phyloP scores from a whole-genome alignment of 2,329 filamentous ascomycete genomes.

The Chrysosporium queenslandicum region DNA sequence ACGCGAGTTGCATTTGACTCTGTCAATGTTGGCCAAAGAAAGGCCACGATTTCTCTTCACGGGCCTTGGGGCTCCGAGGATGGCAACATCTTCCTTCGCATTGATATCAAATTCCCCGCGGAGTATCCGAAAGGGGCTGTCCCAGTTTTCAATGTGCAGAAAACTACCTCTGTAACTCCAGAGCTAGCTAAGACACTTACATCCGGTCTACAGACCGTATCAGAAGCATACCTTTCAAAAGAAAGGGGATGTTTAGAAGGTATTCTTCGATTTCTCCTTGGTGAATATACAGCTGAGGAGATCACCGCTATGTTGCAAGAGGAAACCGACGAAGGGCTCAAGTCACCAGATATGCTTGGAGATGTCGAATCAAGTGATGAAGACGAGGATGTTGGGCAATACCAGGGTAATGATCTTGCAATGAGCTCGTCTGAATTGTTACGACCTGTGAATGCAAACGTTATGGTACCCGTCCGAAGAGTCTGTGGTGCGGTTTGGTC shows the following conservation, averaged over 20 bases:
- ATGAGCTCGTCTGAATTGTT: conserved; percentile 44
- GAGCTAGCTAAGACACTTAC: conserved; percentile 42
- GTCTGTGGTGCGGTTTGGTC: conserved; percentile 50
- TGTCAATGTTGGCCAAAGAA: conserved; percentile 46
- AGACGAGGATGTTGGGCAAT: conserved; percentile 49
- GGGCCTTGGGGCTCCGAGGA: conserved; percentile 50
- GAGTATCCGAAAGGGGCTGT: conserved; percentile 46
- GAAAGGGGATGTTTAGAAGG: conserved; percentile 49
- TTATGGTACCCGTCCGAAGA: conserved; percentile 54
- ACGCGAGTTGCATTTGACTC: conserved; percentile 51
- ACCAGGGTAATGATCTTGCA: conserved; percentile 37
- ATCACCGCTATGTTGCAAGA: conserved; percentile 45
- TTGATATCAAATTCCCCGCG: conserved; percentile 49
- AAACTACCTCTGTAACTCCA: conserved; percentile 47
- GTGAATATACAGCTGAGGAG: conserved; percentile 50
- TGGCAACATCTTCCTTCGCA: conserved; percentile 45
- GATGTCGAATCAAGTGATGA: conserved; percentile 80
- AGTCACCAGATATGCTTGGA: conserved; percentile 36
- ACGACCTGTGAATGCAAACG: conserved; percentile 48
- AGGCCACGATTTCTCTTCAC: conserved; percentile 47
- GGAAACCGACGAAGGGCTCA: conserved; percentile 45
- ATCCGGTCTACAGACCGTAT: conserved; percentile 45
- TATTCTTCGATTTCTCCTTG: conserved; percentile 51
- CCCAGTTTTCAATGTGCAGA: conserved; percentile 46
- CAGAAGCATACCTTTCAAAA: conserved; percentile 44